Conservation (phyloP, 768 basidiomycete genomes). For the Rhizopogon salebrosus region DNA sequence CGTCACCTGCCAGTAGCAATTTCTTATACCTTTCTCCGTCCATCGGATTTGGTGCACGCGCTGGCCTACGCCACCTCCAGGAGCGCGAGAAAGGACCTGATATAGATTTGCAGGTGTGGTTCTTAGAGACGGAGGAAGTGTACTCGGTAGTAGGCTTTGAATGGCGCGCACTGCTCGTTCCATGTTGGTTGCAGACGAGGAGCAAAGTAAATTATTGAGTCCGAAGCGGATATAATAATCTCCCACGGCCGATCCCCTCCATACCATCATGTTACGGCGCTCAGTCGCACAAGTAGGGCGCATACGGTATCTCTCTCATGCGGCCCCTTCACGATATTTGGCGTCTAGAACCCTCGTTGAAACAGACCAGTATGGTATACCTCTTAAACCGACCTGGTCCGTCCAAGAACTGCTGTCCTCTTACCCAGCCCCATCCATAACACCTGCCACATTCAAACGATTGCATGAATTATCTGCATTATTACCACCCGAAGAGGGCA, state of each 20-base stretch:
- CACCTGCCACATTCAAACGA: slow-evolving; percentile 50
- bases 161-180: slow-evolving; percentile 29
- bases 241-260: slow-evolving; percentile 7
- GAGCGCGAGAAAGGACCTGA: slow-evolving; percentile 64
- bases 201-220: not conserved
- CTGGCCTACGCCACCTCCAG: slow-evolving; percentile 62
- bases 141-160: slow-evolving; percentile 51
- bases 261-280: not conserved
- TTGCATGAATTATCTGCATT: slow-evolving; percentile 75
- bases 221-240: not conserved
- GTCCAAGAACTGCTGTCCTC: slow-evolving; percentile 72
- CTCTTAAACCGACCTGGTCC: slow-evolving; percentile 71
- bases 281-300: slow-evolving; percentile 1
- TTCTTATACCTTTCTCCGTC: slow-evolving; percentile 58
- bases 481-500: slow-evolving; percentile 54
- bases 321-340: not conserved
- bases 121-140: slow-evolving; percentile 57
- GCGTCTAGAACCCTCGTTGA: slow-evolving; percentile 13
- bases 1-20: slow-evolving; percentile 75
- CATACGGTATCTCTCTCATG: not conserved
- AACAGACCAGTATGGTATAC: slow-evolving; percentile 61
- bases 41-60: slow-evolving; percentile 71
- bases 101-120: slow-evolving; percentile 60
- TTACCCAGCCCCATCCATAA: slow-evolving; percentile 63
- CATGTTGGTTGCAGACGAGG: not conserved